Evolutionary conservation across 805 yeast genomes (phyloP), one percentile per base, ranked within the genome.

Genomic region (Spathaspora passalidarum): DNA sequence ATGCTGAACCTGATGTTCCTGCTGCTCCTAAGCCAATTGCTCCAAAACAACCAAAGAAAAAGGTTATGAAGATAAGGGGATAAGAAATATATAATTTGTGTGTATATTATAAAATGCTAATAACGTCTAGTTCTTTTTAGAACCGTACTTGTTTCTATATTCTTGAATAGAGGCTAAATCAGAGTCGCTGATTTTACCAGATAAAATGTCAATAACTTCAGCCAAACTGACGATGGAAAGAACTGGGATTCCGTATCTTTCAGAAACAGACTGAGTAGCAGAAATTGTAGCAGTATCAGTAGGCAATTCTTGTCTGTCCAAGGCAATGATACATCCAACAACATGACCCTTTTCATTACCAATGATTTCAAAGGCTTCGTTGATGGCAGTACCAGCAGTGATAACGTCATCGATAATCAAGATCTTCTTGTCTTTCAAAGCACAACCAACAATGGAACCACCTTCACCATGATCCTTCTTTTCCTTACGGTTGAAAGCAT

Each of bases 391-490:
- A 35, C 99, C 99, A 1, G 98, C 98, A 49, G 98, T 92, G 84
- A 92, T 91, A 37, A 94, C 97, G 60, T 92, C 99, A 66, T 94
- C 99, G 50, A 92, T 89, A 57, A 94, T 88, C 57, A 94, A 72
- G 19, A 92, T 80, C 49, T 77, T 77, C 65, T 91, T 86, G 41
- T 79, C 86, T 49, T 77, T 76, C 56, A 92, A 77, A 5, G 80
- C 66, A 39, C 86, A 81, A 32, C 99, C 99, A 36, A 94, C 98
- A 56, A 92, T 87, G 47, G 80, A 79, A 11, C 99, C 99, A 55
- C 98, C 99, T 72, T 92, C 99, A 46, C 99, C 99, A 62, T 92
- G 99, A 62, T 91, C 97, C 70, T 92, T 92, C 74, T 86, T 86
- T 68, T 90, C 97, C 71, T 92, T 94, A 67, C 99, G 83, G 76